phyloP scores from a whole-genome alignment of 352 stramenopile genomes.

The Blastocystis sp. region DNA sequence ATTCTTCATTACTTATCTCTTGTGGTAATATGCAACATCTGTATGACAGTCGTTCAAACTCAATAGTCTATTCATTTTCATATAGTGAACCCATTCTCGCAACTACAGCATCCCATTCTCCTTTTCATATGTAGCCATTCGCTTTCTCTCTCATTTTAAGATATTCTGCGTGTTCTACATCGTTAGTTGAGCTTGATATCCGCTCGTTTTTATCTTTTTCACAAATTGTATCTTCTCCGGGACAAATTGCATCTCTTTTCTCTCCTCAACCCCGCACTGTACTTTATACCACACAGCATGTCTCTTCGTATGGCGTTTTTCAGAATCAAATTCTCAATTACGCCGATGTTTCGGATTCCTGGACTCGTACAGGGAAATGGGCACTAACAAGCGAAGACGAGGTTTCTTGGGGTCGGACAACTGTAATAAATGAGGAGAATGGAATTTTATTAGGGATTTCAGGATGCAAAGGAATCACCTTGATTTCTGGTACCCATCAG shows the following conservation, averaged over 20 bases:
- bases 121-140: slow-evolving; percentile 27
- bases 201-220: background rate
- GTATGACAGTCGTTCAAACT: background rate
- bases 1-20: background rate
- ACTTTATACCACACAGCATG: background rate
- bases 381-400: background rate
- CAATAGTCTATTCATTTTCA: background rate
- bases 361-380: background rate
- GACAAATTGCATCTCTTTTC: background rate
- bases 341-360: background rate
- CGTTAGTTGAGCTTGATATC: background rate
- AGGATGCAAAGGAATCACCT: background rate
- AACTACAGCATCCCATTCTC: background rate
- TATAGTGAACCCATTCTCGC: background rate
- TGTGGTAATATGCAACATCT: background rate
- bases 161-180: background rate
- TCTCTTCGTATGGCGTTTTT: background rate
- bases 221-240: background rate
- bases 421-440: background rate
- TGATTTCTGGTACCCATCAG: background rate
- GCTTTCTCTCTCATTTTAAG: background rate
- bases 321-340: background rate
- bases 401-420: background rate
- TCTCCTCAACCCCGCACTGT: background rate
- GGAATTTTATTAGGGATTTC: background rate